Evolutionary conservation across 2,329 filamentous ascomycete species (phyloP), one percentile per base, ranked within the genome.

Genomic region (Didymella glomerata): DNA sequence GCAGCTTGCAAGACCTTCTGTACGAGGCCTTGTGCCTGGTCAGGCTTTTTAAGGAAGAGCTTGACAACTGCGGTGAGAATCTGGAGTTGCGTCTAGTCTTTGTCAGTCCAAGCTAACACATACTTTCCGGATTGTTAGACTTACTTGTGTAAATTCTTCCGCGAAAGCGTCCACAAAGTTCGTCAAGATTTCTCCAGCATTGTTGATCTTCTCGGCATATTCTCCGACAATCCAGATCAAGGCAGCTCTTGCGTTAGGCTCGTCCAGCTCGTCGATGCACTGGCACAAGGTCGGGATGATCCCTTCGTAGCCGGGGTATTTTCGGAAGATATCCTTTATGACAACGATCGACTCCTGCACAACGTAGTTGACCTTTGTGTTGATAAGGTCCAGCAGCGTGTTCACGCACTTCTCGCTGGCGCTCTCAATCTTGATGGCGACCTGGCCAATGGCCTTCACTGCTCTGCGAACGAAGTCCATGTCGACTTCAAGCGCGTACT

Each of bases 191-290:
- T 98, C 92, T 64, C 93, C 93, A n/a, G 95, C 95, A 70, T 99
- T 98, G 80, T 87, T 96, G 73, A 99, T 99, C 84, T 99, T 99
- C 82, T 99, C 95, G 0, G 95, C 95, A 75, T 99, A 99, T 77
- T 99, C 95, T 68, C 95, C 95, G 6, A 99, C 94, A 67, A 99
- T 98, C 95, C 95, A 99, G 72, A 99, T 98, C 60, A 99, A 82
- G 22, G 94, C 90, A 2, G 91, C 93, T 71, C 95, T 85, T 7
- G 95, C 95, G 69, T 93, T 89, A 1, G 94, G 93, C 78, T 99
- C 95, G 73, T 99, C 95, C 66, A 99, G 79, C 69, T 99, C 95
- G 70, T 99, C 95, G 62, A 99, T 97, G 74, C 96, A 92, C 77
- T 97, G 88, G 82, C 96, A 99, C 14, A 99, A 84, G 0, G 93